These are phyloP conservation scores for Diplodia sapinea DNA, from an alignment of 2,329 filamentous ascomycete species.

Conservation along the genomic window DNA sequence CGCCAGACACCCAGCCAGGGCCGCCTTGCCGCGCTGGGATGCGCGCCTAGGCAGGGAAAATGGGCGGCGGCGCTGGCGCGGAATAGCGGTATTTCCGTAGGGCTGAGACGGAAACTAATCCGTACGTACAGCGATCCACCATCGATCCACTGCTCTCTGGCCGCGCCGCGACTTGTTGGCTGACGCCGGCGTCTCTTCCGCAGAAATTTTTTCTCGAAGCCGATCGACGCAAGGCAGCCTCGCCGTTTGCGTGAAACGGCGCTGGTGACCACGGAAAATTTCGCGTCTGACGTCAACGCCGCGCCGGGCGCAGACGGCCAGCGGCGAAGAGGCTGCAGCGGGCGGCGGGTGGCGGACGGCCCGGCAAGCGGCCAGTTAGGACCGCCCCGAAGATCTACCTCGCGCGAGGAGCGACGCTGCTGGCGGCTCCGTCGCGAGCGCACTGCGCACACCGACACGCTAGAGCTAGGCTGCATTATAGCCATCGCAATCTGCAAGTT, in stretches of 20 bases:
- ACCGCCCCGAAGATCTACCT: slow-evolving; percentile 7
- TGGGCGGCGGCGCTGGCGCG: slow-evolving; percentile 1
- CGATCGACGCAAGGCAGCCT: slow-evolving; percentile 5
- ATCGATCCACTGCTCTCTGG: slow-evolving; percentile 18
- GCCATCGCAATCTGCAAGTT: slow-evolving; percentile 15
- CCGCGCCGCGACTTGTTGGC: slow-evolving; percentile 7
- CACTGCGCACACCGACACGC: slow-evolving; percentile 10
- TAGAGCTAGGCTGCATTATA: slow-evolving; percentile 5
- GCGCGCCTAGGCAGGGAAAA: slow-evolving; percentile 11
- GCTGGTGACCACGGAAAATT: not conserved
- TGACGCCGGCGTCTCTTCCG: not conserved
- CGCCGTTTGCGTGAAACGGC: slow-evolving; percentile 15
- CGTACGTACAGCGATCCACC: slow-evolving; percentile 19
- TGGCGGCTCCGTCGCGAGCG: not conserved
- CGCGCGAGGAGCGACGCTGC: slow-evolving; percentile 18
- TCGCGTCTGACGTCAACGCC: slow-evolving; percentile 13
- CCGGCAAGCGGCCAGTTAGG: slow-evolving; percentile 4
- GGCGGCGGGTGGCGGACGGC: slow-evolving; percentile 8
- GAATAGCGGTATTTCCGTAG: slow-evolving; percentile 28
- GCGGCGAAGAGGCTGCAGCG: not conserved
- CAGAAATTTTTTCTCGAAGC: slow-evolving; percentile 20
- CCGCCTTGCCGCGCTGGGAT: slow-evolving; percentile 16
- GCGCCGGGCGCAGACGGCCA: not conserved
- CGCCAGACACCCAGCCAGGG: not conserved
- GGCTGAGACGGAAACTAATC: slow-evolving; percentile 25